Percentiles rank a stretch among this genome's conserved stretches.
These are phyloP conservation scores for Leccinum pachyderme DNA, from an alignment of 1,284 basidiomycete species.

Conservation along the genomic window DNA sequence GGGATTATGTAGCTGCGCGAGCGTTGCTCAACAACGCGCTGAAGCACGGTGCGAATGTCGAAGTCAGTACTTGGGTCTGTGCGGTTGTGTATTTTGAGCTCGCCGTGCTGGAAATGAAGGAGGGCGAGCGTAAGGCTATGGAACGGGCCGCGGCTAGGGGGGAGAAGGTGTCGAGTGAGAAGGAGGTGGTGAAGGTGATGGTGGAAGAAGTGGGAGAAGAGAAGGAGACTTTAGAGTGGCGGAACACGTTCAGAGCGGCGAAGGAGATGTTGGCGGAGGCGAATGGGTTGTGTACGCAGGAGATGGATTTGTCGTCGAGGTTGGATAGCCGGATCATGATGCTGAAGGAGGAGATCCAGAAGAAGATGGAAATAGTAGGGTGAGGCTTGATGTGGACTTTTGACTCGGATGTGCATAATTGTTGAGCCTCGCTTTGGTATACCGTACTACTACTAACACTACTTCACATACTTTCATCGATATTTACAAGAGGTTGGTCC, in stretches of 20 bases:
- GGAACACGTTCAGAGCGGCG: slow-evolving; percentile 44
- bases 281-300: slow-evolving; percentile 46
- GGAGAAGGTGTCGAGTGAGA: neutral
- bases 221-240: slow-evolving; percentile 42
- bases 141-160: neutral
- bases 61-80: slow-evolving; percentile 62
- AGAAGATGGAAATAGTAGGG: slow-evolving; percentile 51
- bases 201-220: slow-evolving; percentile 5
- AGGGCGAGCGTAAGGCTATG: slow-evolving; percentile 39
- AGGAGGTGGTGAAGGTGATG: neutral
- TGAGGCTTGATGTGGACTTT: slow-evolving; percentile 6
- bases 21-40: slow-evolving; percentile 52
- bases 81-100: slow-evolving; percentile 67
- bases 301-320: slow-evolving; percentile 62
- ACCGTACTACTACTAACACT: neutral
- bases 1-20: slow-evolving; percentile 44
- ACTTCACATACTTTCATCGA: too few relatives aligned
- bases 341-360: slow-evolving; percentile 65
- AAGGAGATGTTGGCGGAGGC: slow-evolving; percentile 52
- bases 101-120: slow-evolving; percentile 62
- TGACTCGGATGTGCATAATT: neutral
- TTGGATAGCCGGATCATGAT: slow-evolving; percentile 68
- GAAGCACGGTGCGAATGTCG: slow-evolving; percentile 37
- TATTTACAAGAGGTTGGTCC: too few relatives aligned
- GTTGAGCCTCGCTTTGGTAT: too few relatives aligned